Base-by-base conservation (phyloP, 2,329 filamentous ascomycete species). In the Colletotrichum tamarilloi region DNA sequence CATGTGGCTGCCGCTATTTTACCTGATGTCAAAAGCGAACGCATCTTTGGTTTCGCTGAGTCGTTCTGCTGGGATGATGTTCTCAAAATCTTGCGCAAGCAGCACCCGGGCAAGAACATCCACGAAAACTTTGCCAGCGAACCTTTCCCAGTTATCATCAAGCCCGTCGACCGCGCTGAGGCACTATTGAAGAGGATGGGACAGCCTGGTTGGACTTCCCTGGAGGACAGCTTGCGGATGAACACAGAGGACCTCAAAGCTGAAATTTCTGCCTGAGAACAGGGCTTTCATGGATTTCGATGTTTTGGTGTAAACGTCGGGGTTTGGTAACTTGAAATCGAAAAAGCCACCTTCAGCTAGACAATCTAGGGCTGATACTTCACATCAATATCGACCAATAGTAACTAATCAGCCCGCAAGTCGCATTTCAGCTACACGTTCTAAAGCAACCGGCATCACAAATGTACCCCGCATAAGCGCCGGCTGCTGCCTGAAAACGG, bases 11-110 rank as follows among this genome's bases (percentile, higher is more conserved):
- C 86, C 0, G 79, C 88, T 8, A 80, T 89, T 0, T 80, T 88
- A 26, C 80, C 82, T 0, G 80, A 82, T 0, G 83, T 90, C 0
- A 73, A 79, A 2, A 82, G 83, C 0, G 85, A 91, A 76, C 85
- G 90, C 1, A 77, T 92, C 9, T 89, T 91, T 76, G 89, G 81
- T 1, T 89, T 87, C 65, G 87, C 86, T 0, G 80, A 82, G 1
- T 83, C 83, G 0, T 87, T 83, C 68, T 87, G 81, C 58, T 87
- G 84, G 79, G 86, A 87, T 24, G 76, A 83, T 2, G 75, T 89
- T 0, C 38, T 84, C 4, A 77, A 68, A 0, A 77, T 80, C 0
- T 52, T 83, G 0, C 74, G 78, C 0, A 78, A 78, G 28, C 53
- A 70, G 3, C 70, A 77, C 0, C 78, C 80, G 0, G 42, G 60